Conservation (phyloP, 2,329 filamentous ascomycete species). For the Sporothrix brunneoviolacea region DNA sequence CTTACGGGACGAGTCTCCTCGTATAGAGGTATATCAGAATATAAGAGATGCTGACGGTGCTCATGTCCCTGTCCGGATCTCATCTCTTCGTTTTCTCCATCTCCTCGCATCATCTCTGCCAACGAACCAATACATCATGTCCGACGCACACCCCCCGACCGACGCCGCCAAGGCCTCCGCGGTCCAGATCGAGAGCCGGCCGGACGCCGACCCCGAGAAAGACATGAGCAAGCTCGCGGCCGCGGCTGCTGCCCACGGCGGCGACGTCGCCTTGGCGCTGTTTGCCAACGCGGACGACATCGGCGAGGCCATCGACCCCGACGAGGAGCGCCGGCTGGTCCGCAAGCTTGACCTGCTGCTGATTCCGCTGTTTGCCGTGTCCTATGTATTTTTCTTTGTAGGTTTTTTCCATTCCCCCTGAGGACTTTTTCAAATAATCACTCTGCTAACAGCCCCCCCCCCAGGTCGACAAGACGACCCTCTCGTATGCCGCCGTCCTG, state of each 20-base stretch:
- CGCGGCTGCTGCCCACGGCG: not conserved
- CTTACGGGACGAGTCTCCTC: no score
- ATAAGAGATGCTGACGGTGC: no score
- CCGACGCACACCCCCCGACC: not conserved
- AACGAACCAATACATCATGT: not conserved
- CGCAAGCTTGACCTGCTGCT: constrained; percentile 34
- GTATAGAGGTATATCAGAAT: no score
- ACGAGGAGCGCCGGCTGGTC: constrained; percentile 27
- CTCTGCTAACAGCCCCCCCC: no score
- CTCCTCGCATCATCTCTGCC: not conserved
- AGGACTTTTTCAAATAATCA: no score
- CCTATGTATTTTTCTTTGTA: constrained; percentile 35
- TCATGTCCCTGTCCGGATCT: not conserved
- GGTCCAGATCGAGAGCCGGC: constrained; percentile 2
- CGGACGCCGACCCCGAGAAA: not conserved
- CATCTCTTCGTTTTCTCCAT: not conserved
- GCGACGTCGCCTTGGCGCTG: constrained; percentile 1
- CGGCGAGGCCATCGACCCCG: constrained; percentile 28
- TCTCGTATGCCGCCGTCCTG: constrained; percentile 60
- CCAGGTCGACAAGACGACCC: constrained; percentile 40
- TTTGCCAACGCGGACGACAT: constrained; percentile 1
- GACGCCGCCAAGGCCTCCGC: not conserved
- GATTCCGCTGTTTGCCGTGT: constrained; percentile 32
- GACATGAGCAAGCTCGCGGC: not conserved
- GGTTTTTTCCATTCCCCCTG: constrained; percentile 12